A percentile compares a stretch with the other conserved stretches of the same genome.
Evolutionary conservation across 345 rosid genomes (phyloP).

Genomic region (Geranium rotundifolium): DNA sequence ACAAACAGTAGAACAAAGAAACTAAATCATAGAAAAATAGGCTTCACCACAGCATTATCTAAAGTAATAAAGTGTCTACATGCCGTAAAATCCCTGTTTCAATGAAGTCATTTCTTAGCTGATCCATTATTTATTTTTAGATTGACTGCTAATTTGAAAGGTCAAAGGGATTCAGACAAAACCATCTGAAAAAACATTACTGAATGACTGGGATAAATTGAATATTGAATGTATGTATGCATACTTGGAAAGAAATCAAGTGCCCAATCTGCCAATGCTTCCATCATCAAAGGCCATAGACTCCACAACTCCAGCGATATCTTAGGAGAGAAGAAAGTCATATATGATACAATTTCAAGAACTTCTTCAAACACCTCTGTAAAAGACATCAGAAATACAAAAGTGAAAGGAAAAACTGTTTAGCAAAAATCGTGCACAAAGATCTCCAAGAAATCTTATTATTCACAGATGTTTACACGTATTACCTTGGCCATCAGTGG

Average conservation of each 20-base stretch:
- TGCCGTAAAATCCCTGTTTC: neutral
- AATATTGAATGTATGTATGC: constrained; percentile 5
- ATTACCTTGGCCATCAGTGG: constrained; percentile 93
- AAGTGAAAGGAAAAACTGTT: neutral
- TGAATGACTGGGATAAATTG: neutral
- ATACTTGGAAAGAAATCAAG: constrained; percentile 92
- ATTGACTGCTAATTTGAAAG: too few relatives aligned
- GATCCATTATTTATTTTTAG: neutral
- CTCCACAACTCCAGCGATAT: constrained; percentile 95
- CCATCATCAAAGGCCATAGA: constrained; percentile 96
- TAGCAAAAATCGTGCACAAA: neutral
- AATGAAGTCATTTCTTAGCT: neutral
- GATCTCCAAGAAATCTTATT: neutral
- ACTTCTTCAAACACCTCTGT: constrained; percentile 99
- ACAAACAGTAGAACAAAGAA: neutral
- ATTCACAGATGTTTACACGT: neutral
- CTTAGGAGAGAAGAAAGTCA: constrained; percentile 93
- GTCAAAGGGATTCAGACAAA: too few relatives aligned
- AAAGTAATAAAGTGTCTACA: too few relatives aligned
- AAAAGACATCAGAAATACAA: constrained; percentile 10
- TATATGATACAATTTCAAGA: constrained; percentile 91
- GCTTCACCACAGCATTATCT: too few relatives aligned
- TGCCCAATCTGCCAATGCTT: constrained; percentile 93
- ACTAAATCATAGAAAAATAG: neutral
- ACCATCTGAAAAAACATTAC: neutral